Base-by-base conservation (phyloP, 2,329 filamentous ascomycete genomes). In the Chaetomium globosum region DNA sequence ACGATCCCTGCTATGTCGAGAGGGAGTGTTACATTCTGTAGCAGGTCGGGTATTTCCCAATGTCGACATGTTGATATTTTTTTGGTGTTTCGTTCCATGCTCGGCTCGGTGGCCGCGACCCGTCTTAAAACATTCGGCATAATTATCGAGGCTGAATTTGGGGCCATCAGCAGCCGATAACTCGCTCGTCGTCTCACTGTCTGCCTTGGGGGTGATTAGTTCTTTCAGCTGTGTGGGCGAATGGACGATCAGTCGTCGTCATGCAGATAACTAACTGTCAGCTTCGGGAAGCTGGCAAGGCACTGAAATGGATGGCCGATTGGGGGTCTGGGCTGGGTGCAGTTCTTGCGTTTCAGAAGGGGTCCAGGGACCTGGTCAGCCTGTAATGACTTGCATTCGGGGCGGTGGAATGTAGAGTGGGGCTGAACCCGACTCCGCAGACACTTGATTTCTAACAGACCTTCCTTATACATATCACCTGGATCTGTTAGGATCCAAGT, bases 81-180 rank as follows among this genome's bases (percentile, higher is more conserved):
- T 56, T 26, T 56, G 54, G 33, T 56, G 33, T 26, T 26, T 56
- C 21, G 54, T 26, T 12, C 33, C 33, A 36, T 56, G 54, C 26
- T 28, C 54, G 39, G 54, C 33, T 43, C 33, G 33, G 54, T 19
- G 31, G 53, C 39, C 39, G 16, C 39, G 31, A 21, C 31, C 13
- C 21, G 1, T 16, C n/a, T 33, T 33, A 36, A 36, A 56, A 21
- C 48, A 55, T 30, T 3, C n/a, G 53, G 53, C 30, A 55, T 23
- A 36, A 55, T 39, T 31, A 54, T n/a, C 13, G 10, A 13, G 53
- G n/a, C n/a, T 48, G 26, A 33, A 28, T 4, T 48, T 4, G 23
- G 28, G 39, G 55, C 55, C 53, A 23, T 23, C 28, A 8, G 52
- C 52, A 30, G 52, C 52, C 30, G 52, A n/a, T 16, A 9, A 26